Evolutionary conservation across 768 basidiomycete species (phyloP).

Genomic region (Cyathus striatus): DNA sequence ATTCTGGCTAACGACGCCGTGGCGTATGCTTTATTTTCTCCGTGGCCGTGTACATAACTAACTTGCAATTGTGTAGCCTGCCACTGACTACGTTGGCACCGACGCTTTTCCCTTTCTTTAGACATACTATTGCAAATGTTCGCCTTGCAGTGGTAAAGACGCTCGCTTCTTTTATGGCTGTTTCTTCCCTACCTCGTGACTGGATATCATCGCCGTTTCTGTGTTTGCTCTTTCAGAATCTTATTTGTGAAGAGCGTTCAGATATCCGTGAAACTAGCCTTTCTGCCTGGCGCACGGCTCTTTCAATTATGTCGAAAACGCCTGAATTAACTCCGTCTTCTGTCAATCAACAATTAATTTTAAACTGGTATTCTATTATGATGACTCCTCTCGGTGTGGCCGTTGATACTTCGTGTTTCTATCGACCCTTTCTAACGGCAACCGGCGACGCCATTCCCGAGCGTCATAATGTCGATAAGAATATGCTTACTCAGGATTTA

Average conservation of each 20-base stretch:
- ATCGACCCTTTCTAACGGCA: constrained; percentile 48
- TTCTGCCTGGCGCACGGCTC: constrained; percentile 67
- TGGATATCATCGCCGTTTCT: constrained; percentile 82
- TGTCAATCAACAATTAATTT: constrained; percentile 52
- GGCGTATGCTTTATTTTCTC: constrained; percentile 52
- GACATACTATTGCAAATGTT: constrained; percentile 92
- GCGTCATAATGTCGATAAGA: constrained; percentile 93
- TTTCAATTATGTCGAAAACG: constrained; percentile 45
- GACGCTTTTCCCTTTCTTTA: constrained; percentile 92
- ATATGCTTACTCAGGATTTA: constrained; percentile 87
- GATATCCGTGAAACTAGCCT: constrained; percentile 79
- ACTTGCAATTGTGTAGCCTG: constrained; percentile 38
- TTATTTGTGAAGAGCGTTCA: constrained; percentile 82
- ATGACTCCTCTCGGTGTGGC: constrained; percentile 88
- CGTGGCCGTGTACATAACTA: neutral
- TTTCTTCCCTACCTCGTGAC: constrained; percentile 63
- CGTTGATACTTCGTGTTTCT: constrained; percentile 67
- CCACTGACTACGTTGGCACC: constrained; percentile 81
- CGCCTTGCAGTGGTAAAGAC: constrained; percentile 91
- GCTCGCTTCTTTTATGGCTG: constrained; percentile 79
- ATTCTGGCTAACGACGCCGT: constrained; percentile 64
- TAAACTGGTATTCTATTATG: constrained; percentile 83
- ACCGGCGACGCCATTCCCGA: constrained; percentile 48
- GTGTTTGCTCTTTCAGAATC: constrained; percentile 87
- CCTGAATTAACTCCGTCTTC: constrained; percentile 46